Base-by-base conservation (phyloP, 2,329 filamentous ascomycete genomes). In the Fusarium sp. region DNA sequence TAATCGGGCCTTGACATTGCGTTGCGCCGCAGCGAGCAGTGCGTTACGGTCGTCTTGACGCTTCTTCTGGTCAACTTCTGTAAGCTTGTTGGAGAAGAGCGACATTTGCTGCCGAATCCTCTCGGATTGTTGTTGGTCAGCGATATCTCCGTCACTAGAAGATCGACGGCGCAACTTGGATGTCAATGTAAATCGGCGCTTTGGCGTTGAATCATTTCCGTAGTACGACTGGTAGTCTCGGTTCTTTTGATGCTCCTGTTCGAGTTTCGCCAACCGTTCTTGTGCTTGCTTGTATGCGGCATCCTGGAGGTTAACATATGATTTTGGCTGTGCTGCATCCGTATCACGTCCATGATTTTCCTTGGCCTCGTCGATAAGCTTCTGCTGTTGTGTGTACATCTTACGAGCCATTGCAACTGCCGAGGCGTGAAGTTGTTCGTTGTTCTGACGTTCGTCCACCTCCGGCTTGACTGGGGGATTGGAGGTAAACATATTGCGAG, bases 361-460 rank as follows among this genome's bases (percentile, higher is more conserved):
- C 65, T 80, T 82, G 28, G 81, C 78, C 62, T 83, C 81, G 8
- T 88, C 85, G 2, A 86, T 82, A 62, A 84, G 85, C 62, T 85
- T 86, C 64, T 92, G 88, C 69, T 93, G 89, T 32, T 87, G 82
- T 12, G 83, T 86, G 75, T 94, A 97, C 89, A 97, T 95, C 70
- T 91, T 88, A 78, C 90, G 91, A 8, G 94, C 94, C 93, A 97
- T 97, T 12, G 91, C 92, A 4, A 97, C 83, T 4, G 94, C 93
- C 20, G 93, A 95, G 28, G 93, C 92, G 66, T 90, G 91, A 4
- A 97, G 82, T 6, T 89, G 88, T 68, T 93, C 91, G 43, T 89
- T 86, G 58, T 86, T 88, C 63, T 86, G 89, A 76, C 89, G 86
- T 73, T 97, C 93, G 39, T 96, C 90, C 0, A 88, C 80, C 73